phyloP scores from a whole-genome alignment of 2,329 filamentous ascomycete species.

The Aciculosporium take region DNA sequence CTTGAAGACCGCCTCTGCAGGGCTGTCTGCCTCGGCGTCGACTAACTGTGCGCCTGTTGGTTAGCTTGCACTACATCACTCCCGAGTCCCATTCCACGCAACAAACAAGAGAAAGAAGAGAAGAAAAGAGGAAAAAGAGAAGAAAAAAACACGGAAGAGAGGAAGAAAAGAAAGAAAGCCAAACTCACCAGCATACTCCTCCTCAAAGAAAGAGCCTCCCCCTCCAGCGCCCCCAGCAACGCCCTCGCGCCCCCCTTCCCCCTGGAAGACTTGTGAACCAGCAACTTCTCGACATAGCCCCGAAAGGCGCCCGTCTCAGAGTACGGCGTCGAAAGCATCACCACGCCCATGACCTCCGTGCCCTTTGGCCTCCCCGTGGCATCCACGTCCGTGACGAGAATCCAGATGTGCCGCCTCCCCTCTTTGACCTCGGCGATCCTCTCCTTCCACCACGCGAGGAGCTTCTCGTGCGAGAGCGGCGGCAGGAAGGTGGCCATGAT shows the following conservation, averaged over 20 bases:
- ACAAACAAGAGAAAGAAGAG: neutral
- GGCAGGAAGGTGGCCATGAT: conserved; percentile 44
- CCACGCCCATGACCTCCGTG: conserved; percentile 38
- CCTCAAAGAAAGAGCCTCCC: conserved; percentile 33
- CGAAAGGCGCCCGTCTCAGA: conserved; percentile 43
- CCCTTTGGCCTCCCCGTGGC: conserved; percentile 23
- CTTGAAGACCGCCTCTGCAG: conserved; percentile 38
- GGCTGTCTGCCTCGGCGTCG: conserved; percentile 36
- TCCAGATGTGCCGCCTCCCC: conserved; percentile 35
- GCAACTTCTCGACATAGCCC: conserved; percentile 41
- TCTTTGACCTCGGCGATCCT: conserved; percentile 31
- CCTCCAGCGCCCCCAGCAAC: conserved; percentile 41
- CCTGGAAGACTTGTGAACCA: conserved; percentile 38
- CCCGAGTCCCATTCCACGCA: too few relatives aligned
- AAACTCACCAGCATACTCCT: conserved; percentile 38
- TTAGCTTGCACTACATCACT: neutral
- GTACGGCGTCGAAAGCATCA: conserved; percentile 36
- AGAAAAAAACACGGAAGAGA: neutral
- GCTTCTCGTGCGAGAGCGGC: conserved; percentile 41
- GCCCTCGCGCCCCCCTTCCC: conserved; percentile 34
- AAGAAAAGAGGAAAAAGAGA: neutral
- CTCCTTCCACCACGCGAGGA: conserved; percentile 43
- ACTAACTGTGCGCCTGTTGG: conserved; percentile 36
- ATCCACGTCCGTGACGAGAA: conserved; percentile 29
- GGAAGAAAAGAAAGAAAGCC: neutral